Percentiles rank a stretch among this genome's conserved stretches.
Conservation (phyloP, 179 eudicot genomes). For the Pouteria campechiana region DNA sequence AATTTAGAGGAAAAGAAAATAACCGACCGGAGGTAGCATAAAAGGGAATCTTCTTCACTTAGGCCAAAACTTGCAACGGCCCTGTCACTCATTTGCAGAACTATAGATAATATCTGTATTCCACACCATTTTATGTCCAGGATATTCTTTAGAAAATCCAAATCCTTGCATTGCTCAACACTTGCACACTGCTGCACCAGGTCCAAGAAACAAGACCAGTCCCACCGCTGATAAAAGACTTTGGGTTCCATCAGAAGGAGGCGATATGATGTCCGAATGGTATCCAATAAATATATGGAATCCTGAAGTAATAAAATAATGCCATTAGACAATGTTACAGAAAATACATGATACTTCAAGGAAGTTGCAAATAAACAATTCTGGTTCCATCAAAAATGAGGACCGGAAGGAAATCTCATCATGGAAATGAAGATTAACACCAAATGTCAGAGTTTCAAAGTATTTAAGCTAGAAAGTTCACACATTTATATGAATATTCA, state of each 20-base stretch:
- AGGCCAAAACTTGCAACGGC: constrained; percentile 35
- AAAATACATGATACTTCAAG: no score
- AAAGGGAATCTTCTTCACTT: constrained; percentile 37
- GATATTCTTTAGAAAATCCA: constrained; percentile 16
- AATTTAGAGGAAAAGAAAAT: not conserved
- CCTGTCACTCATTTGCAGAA: constrained; percentile 49
- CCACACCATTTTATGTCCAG: constrained; percentile 72
- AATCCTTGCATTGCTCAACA: constrained; percentile 15
- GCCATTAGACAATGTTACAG: not conserved
- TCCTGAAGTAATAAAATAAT: constrained; percentile 19
- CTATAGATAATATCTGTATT: constrained; percentile 47
- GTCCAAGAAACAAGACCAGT: constrained; percentile 79
- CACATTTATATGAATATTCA: no score
- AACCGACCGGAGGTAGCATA: constrained; percentile 63
- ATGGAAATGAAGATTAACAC: no score
- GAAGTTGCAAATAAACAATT: no score
- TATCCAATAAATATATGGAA: constrained; percentile 25
- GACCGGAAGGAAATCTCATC: no score
- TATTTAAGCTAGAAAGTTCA: no score
- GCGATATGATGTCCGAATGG: constrained; percentile 64
- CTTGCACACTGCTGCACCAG: constrained; percentile 31
- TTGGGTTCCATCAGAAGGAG: constrained; percentile 50
- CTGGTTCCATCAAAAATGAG: no score
- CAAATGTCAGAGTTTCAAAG: no score
- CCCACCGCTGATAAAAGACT: constrained; percentile 57